A percentile compares a stretch with the other conserved stretches of the same genome.
phyloP scores from a whole-genome alignment of 169 alveolate species.

The Miamiensis avidus region DNA sequence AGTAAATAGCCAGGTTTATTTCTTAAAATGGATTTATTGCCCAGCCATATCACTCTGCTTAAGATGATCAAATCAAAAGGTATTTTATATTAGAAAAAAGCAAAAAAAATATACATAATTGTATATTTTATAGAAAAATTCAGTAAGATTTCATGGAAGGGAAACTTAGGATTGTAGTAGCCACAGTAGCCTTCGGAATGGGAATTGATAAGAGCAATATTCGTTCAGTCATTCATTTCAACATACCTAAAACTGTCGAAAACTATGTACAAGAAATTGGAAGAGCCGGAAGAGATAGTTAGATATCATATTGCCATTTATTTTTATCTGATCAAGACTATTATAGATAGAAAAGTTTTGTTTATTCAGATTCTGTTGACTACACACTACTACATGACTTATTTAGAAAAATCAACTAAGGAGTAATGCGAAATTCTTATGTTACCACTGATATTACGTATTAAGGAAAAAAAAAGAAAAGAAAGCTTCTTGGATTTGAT shows the following conservation, averaged over 20 bases:
- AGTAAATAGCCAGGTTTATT: constrained; percentile 22
- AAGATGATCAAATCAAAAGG: constrained; percentile 22
- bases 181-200: constrained; percentile 99
- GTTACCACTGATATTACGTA: too few relatives aligned
- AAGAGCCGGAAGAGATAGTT: constrained; percentile 91
- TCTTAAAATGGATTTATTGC: constrained; percentile 3
- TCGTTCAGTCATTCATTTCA: constrained; percentile 95
- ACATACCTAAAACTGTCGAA: constrained; percentile 95
- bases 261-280: constrained; percentile 96
- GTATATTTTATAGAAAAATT: constrained; percentile 30
- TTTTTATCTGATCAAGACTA: constrained; percentile 68
- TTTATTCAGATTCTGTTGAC: constrained; percentile 50
- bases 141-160: constrained; percentile 72
- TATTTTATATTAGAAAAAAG: too few relatives aligned
- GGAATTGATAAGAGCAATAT: constrained; percentile 99
- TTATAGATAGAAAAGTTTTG: constrained; percentile 44
- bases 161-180: constrained; percentile 86
- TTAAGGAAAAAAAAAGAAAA: not conserved
- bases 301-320: constrained; percentile 75
- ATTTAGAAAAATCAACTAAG: not conserved
- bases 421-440: not conserved
- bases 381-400: not conserved
- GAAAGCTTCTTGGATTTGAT: not conserved
- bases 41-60: constrained; percentile 23
- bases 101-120: too few relatives aligned